Conservation (phyloP, 768 basidiomycete genomes). For the Hypsizygus marmoreus region DNA sequence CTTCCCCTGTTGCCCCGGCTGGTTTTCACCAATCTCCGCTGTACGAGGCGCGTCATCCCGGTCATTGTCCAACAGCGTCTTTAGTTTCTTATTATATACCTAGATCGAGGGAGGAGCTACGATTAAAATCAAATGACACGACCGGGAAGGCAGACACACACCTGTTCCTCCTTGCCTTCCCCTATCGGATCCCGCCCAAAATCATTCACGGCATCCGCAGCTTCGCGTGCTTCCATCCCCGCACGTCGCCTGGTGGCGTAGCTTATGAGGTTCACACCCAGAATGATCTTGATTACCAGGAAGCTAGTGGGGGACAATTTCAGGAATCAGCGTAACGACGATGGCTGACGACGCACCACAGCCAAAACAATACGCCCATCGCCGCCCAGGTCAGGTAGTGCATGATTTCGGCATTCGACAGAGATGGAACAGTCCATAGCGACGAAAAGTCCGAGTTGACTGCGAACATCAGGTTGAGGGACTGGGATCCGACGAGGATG, state of each 20-base stretch:
- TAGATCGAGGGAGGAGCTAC: constrained; percentile 26
- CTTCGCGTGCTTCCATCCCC: constrained; percentile 77
- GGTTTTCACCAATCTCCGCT: constrained; percentile 74
- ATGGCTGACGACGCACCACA: constrained; percentile 62
- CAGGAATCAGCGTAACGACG: not conserved
- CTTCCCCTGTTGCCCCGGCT: constrained; percentile 41
- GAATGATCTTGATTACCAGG: constrained; percentile 87
- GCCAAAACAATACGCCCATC: constrained; percentile 74
- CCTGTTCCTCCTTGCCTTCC: constrained; percentile 85
- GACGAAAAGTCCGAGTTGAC: constrained; percentile 43
- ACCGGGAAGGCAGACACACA: constrained; percentile 29
- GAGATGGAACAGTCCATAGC: constrained; percentile 45
- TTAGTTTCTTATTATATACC: constrained; percentile 84
- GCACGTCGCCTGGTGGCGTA: constrained; percentile 76
- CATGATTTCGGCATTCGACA: constrained; percentile 50
- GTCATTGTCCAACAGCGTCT: constrained; percentile 65
- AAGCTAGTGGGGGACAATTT: constrained; percentile 48
- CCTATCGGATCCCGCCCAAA: constrained; percentile 91
- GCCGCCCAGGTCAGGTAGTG: constrained; percentile 64
- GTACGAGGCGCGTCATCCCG: constrained; percentile 68
- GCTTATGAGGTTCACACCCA: constrained; percentile 84
- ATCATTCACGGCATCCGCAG: constrained; percentile 79
- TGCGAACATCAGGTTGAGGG: constrained; percentile 60
- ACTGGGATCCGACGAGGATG: constrained; percentile 76
- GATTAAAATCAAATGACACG: not conserved